Conservation (phyloP, 306 rosid genomes). For the Inga laurina region DNA sequence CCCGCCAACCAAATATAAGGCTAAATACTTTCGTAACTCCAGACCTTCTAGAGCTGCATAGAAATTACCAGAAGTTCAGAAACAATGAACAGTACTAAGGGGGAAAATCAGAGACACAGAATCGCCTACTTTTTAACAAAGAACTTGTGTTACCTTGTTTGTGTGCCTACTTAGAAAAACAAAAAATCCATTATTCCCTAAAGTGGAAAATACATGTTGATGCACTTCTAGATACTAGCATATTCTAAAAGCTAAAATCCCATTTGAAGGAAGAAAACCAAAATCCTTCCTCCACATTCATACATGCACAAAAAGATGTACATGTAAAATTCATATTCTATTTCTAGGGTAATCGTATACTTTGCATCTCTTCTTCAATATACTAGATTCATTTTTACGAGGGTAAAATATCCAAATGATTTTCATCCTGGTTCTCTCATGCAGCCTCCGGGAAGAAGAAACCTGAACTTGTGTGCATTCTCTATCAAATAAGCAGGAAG, state of each 20-base stretch:
- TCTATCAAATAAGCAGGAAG: slow-evolving; percentile 81
- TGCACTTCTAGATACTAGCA: neutral
- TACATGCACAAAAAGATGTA: neutral
- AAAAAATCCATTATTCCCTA: neutral
- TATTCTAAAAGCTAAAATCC: neutral
- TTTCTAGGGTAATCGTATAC: neutral
- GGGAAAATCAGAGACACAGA: neutral
- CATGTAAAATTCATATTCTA: neutral
- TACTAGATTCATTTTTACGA: neutral
- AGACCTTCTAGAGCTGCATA: neutral
- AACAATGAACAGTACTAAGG: neutral
- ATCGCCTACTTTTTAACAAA: neutral
- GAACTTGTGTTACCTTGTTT: neutral
- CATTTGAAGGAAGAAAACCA: neutral
- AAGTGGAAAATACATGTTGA: neutral
- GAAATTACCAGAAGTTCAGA: neutral
- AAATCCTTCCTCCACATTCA: neutral
- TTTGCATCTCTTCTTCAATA: neutral
- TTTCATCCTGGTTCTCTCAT: slow-evolving; percentile 49
- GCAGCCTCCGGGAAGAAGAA: slow-evolving; percentile 96
- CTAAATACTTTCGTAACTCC: neutral
- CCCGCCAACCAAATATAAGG: neutral
- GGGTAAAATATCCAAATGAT: neutral
- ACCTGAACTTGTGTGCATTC: slow-evolving; percentile 73
- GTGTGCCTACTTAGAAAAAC: neutral